These are phyloP conservation scores for Diplotaxis tenuifolia DNA, from an alignment of 345 rosid species.

Conservation along the genomic window DNA sequence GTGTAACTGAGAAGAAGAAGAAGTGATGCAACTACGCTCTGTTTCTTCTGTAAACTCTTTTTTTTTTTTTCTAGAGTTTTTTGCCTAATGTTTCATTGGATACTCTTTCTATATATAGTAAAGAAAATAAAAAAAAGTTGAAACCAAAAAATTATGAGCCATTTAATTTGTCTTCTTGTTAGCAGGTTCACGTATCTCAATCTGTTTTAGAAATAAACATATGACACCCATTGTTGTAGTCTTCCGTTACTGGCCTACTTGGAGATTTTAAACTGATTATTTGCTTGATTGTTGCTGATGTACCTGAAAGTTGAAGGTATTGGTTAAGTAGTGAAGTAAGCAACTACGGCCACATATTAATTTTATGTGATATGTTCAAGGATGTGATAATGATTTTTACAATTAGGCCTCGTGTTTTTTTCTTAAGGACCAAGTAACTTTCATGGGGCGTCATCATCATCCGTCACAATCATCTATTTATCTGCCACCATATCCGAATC, in stretches of 20 bases:
- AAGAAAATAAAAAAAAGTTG: too few species aligned
- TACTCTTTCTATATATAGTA: too few species aligned
- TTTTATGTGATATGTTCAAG: neutral
- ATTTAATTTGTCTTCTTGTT: neutral
- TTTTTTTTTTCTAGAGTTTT: too few species aligned
- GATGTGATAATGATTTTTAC: neutral
- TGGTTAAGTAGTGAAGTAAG: conserved; percentile 17
- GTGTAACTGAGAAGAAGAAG: too few species aligned
- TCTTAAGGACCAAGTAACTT: conserved; percentile 41
- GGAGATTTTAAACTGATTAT: neutral
- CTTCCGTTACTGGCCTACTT: conserved; percentile 10
- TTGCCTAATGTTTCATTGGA: too few species aligned
- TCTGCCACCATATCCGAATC: conserved; percentile 17
- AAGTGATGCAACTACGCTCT: too few species aligned
- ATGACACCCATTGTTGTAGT: neutral
- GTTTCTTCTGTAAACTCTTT: too few species aligned
- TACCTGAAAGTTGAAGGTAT: conserved; percentile 16
- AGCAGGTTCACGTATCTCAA: neutral
- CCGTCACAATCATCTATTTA: conserved; percentile 24
- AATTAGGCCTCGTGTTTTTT: conserved; percentile 33
- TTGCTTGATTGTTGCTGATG: conserved; percentile 16
- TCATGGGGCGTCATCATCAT: conserved; percentile 36
- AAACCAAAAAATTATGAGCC: neutral
- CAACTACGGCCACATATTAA: conserved; percentile 11
- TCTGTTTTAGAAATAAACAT: neutral